Base-by-base conservation (phyloP, 2,329 filamentous ascomycete genomes). In the Ustilaginoidea virens region DNA sequence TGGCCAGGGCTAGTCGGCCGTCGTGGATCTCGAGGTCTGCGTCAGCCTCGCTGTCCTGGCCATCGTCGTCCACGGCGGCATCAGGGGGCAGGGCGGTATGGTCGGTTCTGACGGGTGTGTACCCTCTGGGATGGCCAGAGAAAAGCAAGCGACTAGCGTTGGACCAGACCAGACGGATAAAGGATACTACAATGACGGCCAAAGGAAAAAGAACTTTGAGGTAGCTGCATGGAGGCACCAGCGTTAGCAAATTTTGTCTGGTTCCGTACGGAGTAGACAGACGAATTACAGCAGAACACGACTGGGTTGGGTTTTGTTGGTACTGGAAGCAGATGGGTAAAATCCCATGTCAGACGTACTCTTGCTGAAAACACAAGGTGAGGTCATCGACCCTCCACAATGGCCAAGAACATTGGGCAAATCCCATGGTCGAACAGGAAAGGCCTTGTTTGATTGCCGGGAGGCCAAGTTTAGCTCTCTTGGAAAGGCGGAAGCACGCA, bases 181-280 rank as follows among this genome's bases (percentile, higher is more conserved):
- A 50, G 5, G 90, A 96, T 16, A 79, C 42, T 37, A 56, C 66
- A 51, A 85, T 70, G 33, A 78, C 63, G 36, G 75, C 56, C 35
- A 90, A 60, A 31, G 90, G 90, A 31, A 96, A 64, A 26, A 92
- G 61, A 35, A 81, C 72, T 53, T 81, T 76, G 25, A 56, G 50
- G 32, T 52, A 55, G 32, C 53, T 56, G 30, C 24, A 12, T 7
- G 17, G 26, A 15, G 9, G n/a, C 7, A 11, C 19, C 11, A 24
- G 13, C 12, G 17, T 16, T 15, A 26, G 26, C 11, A 34, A 23
- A 15, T 14, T 34, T n/a, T n/a, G n/a, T n/a, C n/a, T n/a, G n/a
- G n/a, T n/a, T n/a, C n/a, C n/a, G n/a, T n/a, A n/a, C n/a, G n/a
- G n/a, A n/a, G n/a, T n/a, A n/a, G n/a, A n/a, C n/a, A n/a, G n/a